Percentiles rank a stretch among this genome's conserved stretches.
These are phyloP conservation scores for Metarhizium guizhouense DNA, from an alignment of 2,329 filamentous ascomycete genomes.

Conservation along the genomic window DNA sequence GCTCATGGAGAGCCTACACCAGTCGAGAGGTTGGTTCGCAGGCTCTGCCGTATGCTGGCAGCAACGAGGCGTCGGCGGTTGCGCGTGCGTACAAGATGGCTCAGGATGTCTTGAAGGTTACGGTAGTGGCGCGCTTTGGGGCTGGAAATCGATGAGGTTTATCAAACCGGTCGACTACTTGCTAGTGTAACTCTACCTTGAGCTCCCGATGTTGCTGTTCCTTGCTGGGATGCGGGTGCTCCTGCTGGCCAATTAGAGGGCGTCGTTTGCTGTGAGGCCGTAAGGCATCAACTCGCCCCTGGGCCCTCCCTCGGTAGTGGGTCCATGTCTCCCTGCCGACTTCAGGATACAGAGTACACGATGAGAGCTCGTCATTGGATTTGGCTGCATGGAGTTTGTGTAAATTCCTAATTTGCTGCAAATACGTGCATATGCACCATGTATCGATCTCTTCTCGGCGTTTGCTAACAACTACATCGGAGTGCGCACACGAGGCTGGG, in stretches of 20 bases:
- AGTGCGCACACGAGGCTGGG: too few species aligned
- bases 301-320: not conserved
- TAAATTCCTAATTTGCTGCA: too few species aligned
- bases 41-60: conserved; percentile 4
- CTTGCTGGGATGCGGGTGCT: conserved; percentile 3
- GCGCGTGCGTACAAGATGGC: not conserved
- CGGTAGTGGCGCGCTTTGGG: not conserved
- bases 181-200: not conserved
- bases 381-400: too few species aligned
- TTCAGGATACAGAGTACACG: too few species aligned
- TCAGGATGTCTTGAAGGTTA: not conserved
- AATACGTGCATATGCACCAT: too few species aligned
- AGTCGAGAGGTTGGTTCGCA: conserved; percentile 13
- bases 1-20: conserved; percentile 27
- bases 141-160: not conserved
- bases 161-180: conserved; percentile 1
- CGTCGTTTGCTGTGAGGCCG: conserved; percentile 20
- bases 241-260: conserved; percentile 20
- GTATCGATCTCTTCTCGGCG: too few species aligned
- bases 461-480: too few species aligned
- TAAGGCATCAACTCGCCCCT: conserved; percentile 23
- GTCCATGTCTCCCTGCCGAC: too few species aligned
- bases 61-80: not conserved
- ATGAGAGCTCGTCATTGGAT: too few species aligned
- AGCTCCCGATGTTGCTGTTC: conserved; percentile 13